Conservation (phyloP, 768 basidiomycete species). For the Xanthoconium stramineum region DNA sequence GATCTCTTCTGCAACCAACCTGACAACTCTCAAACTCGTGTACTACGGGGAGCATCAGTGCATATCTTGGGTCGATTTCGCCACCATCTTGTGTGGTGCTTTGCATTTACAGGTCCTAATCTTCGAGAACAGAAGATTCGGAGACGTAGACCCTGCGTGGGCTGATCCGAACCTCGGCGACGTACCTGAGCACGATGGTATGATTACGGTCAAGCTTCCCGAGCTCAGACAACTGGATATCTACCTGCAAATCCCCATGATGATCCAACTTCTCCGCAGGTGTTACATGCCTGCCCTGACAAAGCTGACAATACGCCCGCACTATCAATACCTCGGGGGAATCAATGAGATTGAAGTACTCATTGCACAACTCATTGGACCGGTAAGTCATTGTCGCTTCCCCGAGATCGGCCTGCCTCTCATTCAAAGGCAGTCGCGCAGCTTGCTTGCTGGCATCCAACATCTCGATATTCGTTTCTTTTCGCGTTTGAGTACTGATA, state of each 20-base stretch:
- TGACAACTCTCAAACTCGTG: neutral
- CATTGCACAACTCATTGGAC: neutral
- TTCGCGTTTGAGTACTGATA: neutral
- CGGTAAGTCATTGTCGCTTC: neutral
- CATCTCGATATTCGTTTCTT: neutral
- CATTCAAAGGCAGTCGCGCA: neutral
- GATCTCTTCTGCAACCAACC: neutral
- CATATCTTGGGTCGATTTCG: neutral
- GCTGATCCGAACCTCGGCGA: neutral
- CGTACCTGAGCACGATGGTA: too few relatives aligned
- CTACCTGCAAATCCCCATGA: neutral
- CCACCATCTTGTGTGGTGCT: neutral
- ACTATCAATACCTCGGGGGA: too few relatives aligned
- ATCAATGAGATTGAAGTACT: neutral
- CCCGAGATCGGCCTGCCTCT: too few relatives aligned
- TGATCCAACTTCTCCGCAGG: neutral
- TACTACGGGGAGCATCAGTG: neutral
- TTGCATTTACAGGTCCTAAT: neutral
- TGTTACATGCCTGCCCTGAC: neutral
- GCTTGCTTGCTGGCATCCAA: neutral
- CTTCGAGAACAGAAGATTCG: neutral
- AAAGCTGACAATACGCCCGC: neutral
- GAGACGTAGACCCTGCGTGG: neutral
- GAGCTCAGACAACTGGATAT: neutral
- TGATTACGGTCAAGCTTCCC: neutral